These are phyloP conservation scores for Pseudozyma sp. DNA, from an alignment of 1,284 basidiomycete species.

Conservation along the genomic window DNA sequence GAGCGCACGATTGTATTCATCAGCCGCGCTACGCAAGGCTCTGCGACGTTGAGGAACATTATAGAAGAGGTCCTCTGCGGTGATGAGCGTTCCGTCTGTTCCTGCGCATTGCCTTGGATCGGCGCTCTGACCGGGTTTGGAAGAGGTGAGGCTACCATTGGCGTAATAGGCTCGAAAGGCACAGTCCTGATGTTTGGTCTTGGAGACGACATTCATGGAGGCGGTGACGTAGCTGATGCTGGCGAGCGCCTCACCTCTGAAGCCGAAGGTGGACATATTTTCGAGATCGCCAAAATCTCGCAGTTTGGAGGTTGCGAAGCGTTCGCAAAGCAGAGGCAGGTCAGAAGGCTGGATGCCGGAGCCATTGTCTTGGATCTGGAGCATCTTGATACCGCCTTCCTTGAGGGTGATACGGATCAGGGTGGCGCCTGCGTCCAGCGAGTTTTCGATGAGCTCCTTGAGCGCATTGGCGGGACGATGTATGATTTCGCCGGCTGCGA, in stretches of 20 bases:
- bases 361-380: slow-evolving; percentile 97
- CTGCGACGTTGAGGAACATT: slow-evolving; percentile 90
- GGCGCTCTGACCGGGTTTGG: slow-evolving; percentile 54
- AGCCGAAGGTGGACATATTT: slow-evolving; percentile 90
- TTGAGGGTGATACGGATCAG: slow-evolving; percentile 88
- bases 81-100: slow-evolving; percentile 91
- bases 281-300: slow-evolving; percentile 86
- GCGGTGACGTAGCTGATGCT: slow-evolving; percentile 92
- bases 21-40: slow-evolving; percentile 84
- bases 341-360: slow-evolving; percentile 83
- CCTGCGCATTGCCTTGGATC: slow-evolving; percentile 87
- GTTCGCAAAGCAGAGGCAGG: slow-evolving; percentile 88
- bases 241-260: slow-evolving; percentile 95
- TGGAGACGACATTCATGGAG: slow-evolving; percentile 87
- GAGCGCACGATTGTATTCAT: slow-evolving; percentile 91
- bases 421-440: slow-evolving; percentile 89
- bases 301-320: slow-evolving; percentile 96
- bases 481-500: slow-evolving; percentile 83
- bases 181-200: slow-evolving; percentile 69
- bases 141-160: slow-evolving; percentile 49
- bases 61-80: slow-evolving; percentile 95
- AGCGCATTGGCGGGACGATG: slow-evolving; percentile 94
- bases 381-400: slow-evolving; percentile 92
- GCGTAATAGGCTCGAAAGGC: slow-evolving; percentile 64
- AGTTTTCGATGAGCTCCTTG: slow-evolving; percentile 96